A percentile compares a stretch with the other conserved stretches of the same genome.
Evolutionary conservation across 2,329 filamentous ascomycete species (phyloP).

Genomic region (Diaporthe nobilis): DNA sequence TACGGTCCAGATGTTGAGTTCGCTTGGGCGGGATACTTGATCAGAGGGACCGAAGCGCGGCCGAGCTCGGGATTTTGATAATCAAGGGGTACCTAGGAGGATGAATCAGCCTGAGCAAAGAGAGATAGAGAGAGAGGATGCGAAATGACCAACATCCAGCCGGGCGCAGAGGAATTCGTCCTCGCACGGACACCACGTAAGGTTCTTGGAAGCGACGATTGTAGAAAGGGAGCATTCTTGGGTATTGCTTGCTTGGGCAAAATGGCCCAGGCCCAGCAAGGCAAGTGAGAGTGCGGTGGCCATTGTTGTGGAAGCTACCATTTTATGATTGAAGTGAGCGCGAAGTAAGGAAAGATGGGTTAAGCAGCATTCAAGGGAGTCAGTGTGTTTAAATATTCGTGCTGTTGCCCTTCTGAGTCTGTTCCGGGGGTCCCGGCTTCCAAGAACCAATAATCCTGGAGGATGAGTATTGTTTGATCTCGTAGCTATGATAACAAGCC

Average conservation of each 20-base stretch:
- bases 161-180: slow-evolving; percentile 46
- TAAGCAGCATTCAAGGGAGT: background rate
- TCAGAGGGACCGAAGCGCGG: slow-evolving; percentile 38
- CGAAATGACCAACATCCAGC: slow-evolving; percentile 41
- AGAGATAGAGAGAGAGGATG: background rate
- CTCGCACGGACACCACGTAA: slow-evolving; percentile 46
- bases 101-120: background rate
- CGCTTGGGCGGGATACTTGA: slow-evolving; percentile 38
- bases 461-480: background rate
- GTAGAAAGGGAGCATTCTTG: background rate
- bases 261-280: slow-evolving; percentile 5
- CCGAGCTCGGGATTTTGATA: slow-evolving; percentile 39
- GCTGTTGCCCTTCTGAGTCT: background rate
- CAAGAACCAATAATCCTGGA: background rate
- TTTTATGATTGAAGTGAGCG: background rate
- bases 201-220: slow-evolving; percentile 36
- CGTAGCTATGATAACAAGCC: background rate
- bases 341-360: background rate
- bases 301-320: background rate
- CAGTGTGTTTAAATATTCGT: background rate
- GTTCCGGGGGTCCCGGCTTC: background rate
- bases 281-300: background rate
- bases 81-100: slow-evolving; percentile 40
- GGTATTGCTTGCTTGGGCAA: background rate
- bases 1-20: slow-evolving; percentile 35